Base-by-base conservation (phyloP, 108 stramenopile species). In the Discostella stelligeroides region DNA sequence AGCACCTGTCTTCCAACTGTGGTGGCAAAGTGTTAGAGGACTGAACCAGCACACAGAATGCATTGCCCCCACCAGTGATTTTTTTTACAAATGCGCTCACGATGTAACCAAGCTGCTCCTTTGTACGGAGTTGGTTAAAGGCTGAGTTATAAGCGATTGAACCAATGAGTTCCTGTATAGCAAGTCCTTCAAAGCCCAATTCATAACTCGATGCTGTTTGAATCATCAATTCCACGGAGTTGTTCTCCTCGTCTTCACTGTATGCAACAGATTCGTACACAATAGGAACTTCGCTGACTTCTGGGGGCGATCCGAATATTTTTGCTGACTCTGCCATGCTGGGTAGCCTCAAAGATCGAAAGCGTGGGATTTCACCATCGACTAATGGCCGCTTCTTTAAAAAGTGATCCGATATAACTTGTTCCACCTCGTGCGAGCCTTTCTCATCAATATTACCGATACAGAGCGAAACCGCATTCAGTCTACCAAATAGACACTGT, bases 41-140 rank as follows among this genome's bases (percentile, higher is more conserved):
- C 64, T 92, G 91, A 8, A 95, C 88, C 43, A 90, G 56, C 25
- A 91, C 76, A 18, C 79, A 66, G 20, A 95, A 64, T 14, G 82
- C 88, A 82, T 88, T 89, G 21, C 85, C 79, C 21, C 85, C 82
- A 10, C 94, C 91, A 23, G 86, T 78, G 20, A 79, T 83, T 63
- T 92, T 92, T 25, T 88, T 90, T 18, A 81, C 57, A 47, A 73
- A 88, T 10, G 90, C 85, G 60, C 84, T 84, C 6, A 95, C 94
- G 66, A 90, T 90, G 74, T 95, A 95, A 0, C 94, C 94, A 23
- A 95, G 72, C 67, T 95, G 94, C 63, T 95, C 91, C 62, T 88
- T 89, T 6, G 94, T 95, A 14, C 94, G 73, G 28, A 95, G 70
- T 60, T 88, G 85, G 66, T 85, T 90, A 80, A 88, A 95, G 29